Conservation (phyloP, 1,284 basidiomycete genomes). For the Cutaneotrichosporon sp. region DNA sequence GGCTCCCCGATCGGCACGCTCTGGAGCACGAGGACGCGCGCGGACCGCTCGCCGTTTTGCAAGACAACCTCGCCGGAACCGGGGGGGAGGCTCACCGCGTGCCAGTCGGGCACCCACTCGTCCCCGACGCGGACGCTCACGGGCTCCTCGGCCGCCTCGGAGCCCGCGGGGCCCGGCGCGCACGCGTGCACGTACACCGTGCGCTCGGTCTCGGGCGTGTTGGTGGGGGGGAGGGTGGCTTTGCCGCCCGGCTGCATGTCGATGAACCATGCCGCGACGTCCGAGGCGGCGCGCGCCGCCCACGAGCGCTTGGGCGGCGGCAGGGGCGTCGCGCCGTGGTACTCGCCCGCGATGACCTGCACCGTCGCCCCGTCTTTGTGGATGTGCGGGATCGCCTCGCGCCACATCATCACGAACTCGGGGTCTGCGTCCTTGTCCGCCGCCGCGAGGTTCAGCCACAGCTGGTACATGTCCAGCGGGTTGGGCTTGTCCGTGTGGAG, state of each 20-base stretch:
- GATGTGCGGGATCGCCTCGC: constrained; percentile 19
- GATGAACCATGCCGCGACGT: constrained; percentile 22
- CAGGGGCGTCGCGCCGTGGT: constrained; percentile 7
- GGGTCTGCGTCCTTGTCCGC: constrained; percentile 16
- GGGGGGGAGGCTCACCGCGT: constrained; percentile 5
- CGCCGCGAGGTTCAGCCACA: constrained; percentile 25
- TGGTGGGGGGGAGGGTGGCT: constrained; percentile 12
- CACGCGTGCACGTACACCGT: constrained; percentile 22
- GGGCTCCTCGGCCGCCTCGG: background rate
- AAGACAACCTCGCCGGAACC: background rate
- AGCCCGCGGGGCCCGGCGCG: constrained; percentile 14
- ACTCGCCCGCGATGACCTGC: constrained; percentile 18
- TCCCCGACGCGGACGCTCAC: constrained; percentile 1
- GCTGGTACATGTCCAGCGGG: constrained; percentile 23
- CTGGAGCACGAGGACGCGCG: constrained; percentile 22
- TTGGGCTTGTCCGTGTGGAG: constrained; percentile 15
- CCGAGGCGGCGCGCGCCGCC: constrained; percentile 9
- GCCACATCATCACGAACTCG: constrained; percentile 27
- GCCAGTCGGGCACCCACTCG: constrained; percentile 12
- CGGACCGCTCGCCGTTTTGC: constrained; percentile 8
- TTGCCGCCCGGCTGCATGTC: constrained; percentile 14
- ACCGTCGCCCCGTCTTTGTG: constrained; percentile 9
- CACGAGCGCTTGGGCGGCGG: constrained; percentile 12
- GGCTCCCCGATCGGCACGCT: constrained; percentile 20
- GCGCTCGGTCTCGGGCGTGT: constrained; percentile 10